Base-by-base conservation (phyloP, 768 basidiomycete species). In the Infundibulicybe gibba region DNA sequence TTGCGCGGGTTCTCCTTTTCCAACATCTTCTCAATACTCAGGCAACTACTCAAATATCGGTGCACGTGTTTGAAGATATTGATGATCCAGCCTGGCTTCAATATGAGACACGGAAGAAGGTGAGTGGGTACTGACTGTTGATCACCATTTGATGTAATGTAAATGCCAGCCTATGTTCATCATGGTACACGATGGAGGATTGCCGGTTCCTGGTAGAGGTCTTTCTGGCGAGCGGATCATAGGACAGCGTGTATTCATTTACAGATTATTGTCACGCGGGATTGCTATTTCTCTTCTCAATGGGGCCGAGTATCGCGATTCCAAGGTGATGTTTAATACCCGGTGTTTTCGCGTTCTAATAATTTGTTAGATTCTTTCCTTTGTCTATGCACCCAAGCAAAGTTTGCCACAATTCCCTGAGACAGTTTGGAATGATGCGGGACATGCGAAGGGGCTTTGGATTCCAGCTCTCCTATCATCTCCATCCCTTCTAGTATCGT, bases 111-210 rank as follows among this genome's bases (percentile, higher is more conserved):
- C 49, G 53, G 12, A 68, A 60, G 49, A 74, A 77, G 63, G 76
- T 79, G 45, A 16, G 32, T 17, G 25, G 25, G 4, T 8, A 8
- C 25, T 25, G 3, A 8, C 8, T 25, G 25, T 25, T 25, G 25
- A 25, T 25, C 8, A 6, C n/a, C 16, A 31, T 55, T 38, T n/a
- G 10, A 5, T 25, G 34, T n/a, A 38, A 38, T 31, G 12, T 6
- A 15, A 12, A 25, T 12, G 31, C 25, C 49, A 85, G 81, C 85
- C 86, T 1, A 84, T 87, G 82, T 85, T 85, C 47, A 69, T 78
- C 21, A 66, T 87, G 63, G 64, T 70, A 15, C 75, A 78, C 49
- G 83, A 83, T 45, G 83, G 80, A 6, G 76, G 71, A 6, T 39
- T 61, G 3, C 47, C 54, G 3, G 48, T 54, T 0, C 39, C 48